Evolutionary conservation across 306 rosid genomes (phyloP), one percentile per base, ranked within the genome.

Genomic region (Fragaria iinumae): DNA sequence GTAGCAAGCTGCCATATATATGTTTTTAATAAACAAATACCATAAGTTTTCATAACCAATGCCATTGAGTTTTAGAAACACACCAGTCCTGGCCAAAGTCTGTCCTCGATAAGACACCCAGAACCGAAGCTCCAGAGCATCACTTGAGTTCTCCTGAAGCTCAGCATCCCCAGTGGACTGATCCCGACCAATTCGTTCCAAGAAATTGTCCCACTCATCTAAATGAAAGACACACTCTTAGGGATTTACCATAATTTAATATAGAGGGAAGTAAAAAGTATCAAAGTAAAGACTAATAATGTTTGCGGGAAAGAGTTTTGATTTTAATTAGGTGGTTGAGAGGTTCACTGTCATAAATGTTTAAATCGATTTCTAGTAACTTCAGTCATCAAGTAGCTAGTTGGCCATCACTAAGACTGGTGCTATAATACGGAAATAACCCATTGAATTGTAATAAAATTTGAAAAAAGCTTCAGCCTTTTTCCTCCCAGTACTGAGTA

Each of bases 61-160:
- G 29, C 18, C 17, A 66, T 65, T 23, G 57, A 64, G 65, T 25
- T 60, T 55, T 23, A 47, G 77, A 75, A 78, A 67, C 83, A 71
- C 71, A 95, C 98, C 97, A 34, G 98, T 95, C 84, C 97, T 87
- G n/a, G 98, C 98, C 44, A 95, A 91, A 80, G 98, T 95, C 88
- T 95, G 98, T 72, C 98, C 97, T 6, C 97, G 90, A 76, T 95
- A 95, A 64, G 98, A 95, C 56, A 79, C 97, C 98, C 98, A 95
- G 80, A 95, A 90, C 16, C 98, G 97, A 80, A 92, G 98, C 87
- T 95, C 98, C 86, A 95, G 78, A 72, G 88, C 45, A 84, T 95
- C 97, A 44, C 89, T 89, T 34, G 91, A 79, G 81, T 81, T 89
- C 76, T 90, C 85, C 75, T 90, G 97, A 64, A 92, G 87, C 71